Evolutionary conservation across 2,329 filamentous ascomycete species (phyloP), one percentile per base, ranked within the genome.

Genomic region (Aurifilum marmelostoma): DNA sequence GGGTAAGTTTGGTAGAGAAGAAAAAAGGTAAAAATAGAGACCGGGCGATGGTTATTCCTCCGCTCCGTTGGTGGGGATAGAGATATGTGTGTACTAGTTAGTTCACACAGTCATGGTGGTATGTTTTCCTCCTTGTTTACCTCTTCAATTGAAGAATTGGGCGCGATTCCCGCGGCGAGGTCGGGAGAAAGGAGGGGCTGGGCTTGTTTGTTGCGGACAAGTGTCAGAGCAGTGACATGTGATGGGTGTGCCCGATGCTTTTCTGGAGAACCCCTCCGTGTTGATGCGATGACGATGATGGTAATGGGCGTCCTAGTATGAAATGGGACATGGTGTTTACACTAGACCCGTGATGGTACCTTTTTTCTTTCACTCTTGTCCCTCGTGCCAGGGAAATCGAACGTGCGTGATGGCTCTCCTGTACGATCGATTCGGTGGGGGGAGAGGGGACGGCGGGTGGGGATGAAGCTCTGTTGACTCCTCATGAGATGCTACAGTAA

Each of bases 401-500:
- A 47, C 21, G 21, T 47, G 43, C 43, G 43, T 47, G 43, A 47
- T 21, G 18, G 21, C 7, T 21, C 41, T 41, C 41, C 16, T 47
- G 29, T 34, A 59, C 32, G 56, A 59, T 59, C 16, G 32, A 37
- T 37, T 16, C 16, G 54, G 29, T 59, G 54, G 54, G 54, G 54
- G 54, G 27, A n/a, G 43, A 47, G 43, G 21, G n/a, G 43, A 6
- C 7, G 43, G 43, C 43, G 7, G 43, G 43, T 47, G 43, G 43
- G 43, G 43, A 47, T 34, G 34, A n/a, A 18, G 43, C 16, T 52
- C 6, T 27, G 9, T 6, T 18, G 59, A 27, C 58, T 62, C 59
- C 59, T 62, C n/a, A 62, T 27, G 21, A 62, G 59, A 62, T 62
- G 59, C 59, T 41, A 62, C 59, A 16, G 34, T 41, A 59, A 11